Conservation (phyloP, 139 green algal species). For the Edaphochlamys debaryana region DNA sequence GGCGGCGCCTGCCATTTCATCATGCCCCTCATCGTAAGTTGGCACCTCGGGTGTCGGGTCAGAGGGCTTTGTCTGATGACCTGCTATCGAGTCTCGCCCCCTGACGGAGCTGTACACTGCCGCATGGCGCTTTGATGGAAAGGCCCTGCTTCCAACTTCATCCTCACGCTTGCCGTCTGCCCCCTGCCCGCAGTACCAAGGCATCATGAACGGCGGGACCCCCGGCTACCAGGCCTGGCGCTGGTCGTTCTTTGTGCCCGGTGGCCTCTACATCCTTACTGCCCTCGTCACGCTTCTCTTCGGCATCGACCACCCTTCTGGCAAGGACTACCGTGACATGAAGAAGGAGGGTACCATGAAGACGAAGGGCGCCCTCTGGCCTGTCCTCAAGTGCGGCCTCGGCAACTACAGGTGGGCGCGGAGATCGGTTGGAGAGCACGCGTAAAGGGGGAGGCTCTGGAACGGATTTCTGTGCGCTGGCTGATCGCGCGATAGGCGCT, state of each 20-base stretch:
- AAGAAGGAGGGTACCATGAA: slow-evolving; percentile 80
- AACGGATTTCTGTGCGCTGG: too few species aligned
- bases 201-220: slow-evolving; percentile 30
- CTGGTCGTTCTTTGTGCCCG: slow-evolving; percentile 84
- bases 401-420: slow-evolving; percentile 79
- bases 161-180: too few species aligned
- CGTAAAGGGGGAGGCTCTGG: too few species aligned
- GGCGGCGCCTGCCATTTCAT: slow-evolving; percentile 91
- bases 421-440: too few species aligned
- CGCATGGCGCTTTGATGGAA: too few species aligned
- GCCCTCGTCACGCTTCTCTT: slow-evolving; percentile 68
- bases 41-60: too few species aligned
- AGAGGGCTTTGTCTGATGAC: too few species aligned
- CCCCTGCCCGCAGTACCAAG: slow-evolving; percentile 52
- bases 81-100: too few species aligned
- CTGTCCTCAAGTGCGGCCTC: slow-evolving; percentile 76
- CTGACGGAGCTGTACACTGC: too few species aligned
- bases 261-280: slow-evolving; percentile 75
- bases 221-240: slow-evolving; percentile 61
- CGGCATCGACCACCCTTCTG: slow-evolving; percentile 29
- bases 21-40: slow-evolving; percentile 95
- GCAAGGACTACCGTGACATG: slow-evolving; percentile 79
- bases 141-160: too few species aligned
- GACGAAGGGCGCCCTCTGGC: slow-evolving; percentile 64
- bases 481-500: too few species aligned